Evolutionary conservation across 2,329 filamentous ascomycete species (phyloP), one percentile per base, ranked within the genome.

Genomic region (Fusarium ramigenum): DNA sequence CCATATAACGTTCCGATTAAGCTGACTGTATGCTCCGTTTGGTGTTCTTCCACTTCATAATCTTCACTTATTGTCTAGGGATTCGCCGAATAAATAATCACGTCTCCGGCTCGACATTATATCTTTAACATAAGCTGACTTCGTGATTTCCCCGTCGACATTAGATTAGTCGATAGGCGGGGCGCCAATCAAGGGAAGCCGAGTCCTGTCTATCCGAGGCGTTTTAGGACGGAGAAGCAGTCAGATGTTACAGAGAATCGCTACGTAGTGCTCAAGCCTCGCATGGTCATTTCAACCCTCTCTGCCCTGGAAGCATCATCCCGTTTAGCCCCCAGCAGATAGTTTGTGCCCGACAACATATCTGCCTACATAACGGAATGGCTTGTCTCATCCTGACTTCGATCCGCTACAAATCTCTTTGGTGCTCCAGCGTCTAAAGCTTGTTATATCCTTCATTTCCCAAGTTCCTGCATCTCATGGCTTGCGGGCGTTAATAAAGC

Each of bases 401-500:
- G 11, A 40, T 40, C 5, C 37, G 7, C 11, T 21, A 21, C 37
- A 21, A 14, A 21, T 14, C 8, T 40, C 19, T 11, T 14, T 40
- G 19, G 37, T 40, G 37, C 11, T 21, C 37, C 19, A 40, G 14
- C 11, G 7, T 19, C 11, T 40, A 7, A 40, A 40, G 11, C 19
- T 8, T 40, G 3, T 21, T 8, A 9, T 23, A 21, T 4, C 30
- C 9, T 49, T n/a, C 14, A 16, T n/a, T 32, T n/a, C 7, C 28
- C 19, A 49, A 10, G 15, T n/a, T 21, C 10, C 9, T 12, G 0
- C 5, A 10, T 21, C 21, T 30, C n/a, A 23, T 9, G 54, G 47
- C 43, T 68, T 68, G 5, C 54, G 42, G 15, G 46, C 65, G n/a
- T 54, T 66, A 4, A 70, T 21, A 15, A 59, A 70, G 7, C 63